Percentiles rank a stretch among this genome's conserved stretches.
Evolutionary conservation across 2,329 filamentous ascomycete species (phyloP).

Genomic region (Aspergillus sp.): DNA sequence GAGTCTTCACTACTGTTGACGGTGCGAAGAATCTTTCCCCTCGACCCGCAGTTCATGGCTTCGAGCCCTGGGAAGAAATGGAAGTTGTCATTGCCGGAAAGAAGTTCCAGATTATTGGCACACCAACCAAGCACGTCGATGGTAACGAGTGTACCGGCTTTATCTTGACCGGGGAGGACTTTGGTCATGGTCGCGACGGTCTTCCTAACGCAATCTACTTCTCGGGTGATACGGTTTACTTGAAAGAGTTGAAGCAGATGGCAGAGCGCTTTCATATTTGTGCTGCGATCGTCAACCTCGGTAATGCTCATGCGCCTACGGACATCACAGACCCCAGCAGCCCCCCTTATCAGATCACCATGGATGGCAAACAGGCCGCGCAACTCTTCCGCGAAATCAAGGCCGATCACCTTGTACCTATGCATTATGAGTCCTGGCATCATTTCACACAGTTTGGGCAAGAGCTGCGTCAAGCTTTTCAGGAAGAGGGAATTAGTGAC

Average conservation of each 20-base stretch:
- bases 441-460: constrained; percentile 45
- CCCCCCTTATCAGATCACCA: constrained; percentile 42
- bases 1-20: constrained; percentile 46
- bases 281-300: constrained; percentile 47
- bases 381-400: constrained; percentile 42
- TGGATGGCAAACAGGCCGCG: constrained; percentile 48
- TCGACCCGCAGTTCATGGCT: constrained; percentile 44
- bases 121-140: constrained; percentile 48
- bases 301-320: constrained; percentile 31
- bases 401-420: constrained; percentile 47
- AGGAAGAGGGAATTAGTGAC: constrained; percentile 37
- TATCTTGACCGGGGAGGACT: constrained; percentile 39
- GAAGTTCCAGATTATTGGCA: constrained; percentile 44
- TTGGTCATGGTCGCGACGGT: constrained; percentile 40
- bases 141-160: constrained; percentile 52
- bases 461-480: constrained; percentile 35
- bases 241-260: constrained; percentile 43
- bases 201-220: constrained; percentile 52
- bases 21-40: constrained; percentile 49
- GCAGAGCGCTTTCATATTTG: constrained; percentile 39
- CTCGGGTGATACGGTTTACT: constrained; percentile 53
- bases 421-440: constrained; percentile 52
- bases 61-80: constrained; percentile 44
- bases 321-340: constrained; percentile 18
- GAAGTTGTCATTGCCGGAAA: constrained; percentile 32